Evolutionary conservation across 768 basidiomycete species (phyloP).

Genomic region (Lactarius pseudohatsudake): DNA sequence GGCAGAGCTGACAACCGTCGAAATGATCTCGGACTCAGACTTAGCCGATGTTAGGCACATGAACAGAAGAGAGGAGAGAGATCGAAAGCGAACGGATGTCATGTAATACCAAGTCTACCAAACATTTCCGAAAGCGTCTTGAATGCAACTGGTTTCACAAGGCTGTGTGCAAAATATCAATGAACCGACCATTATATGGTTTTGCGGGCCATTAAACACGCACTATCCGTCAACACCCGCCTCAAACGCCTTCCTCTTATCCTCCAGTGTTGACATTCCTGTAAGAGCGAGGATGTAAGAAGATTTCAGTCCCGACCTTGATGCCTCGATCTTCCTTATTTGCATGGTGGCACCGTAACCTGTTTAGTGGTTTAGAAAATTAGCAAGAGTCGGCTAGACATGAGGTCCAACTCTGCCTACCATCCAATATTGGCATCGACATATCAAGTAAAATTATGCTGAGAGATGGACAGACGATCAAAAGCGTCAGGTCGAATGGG

Average conservation of each 20-base stretch:
- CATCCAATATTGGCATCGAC: constrained; percentile 93
- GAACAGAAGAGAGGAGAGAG: background rate
- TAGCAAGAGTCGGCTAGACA: background rate
- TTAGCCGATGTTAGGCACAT: background rate
- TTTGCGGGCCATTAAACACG: constrained; percentile 37
- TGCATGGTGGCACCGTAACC: constrained; percentile 81
- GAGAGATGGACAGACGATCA: constrained; percentile 20
- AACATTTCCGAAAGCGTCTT: constrained; percentile 87
- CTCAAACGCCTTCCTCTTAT: constrained; percentile 87
- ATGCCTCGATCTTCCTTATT: constrained; percentile 73
- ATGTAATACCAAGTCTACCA: constrained; percentile 59
- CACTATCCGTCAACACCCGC: constrained; percentile 96
- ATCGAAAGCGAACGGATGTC: constrained; percentile 25
- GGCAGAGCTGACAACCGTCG: background rate
- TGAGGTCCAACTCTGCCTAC: constrained; percentile 38
- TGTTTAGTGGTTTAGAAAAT: constrained; percentile 33
- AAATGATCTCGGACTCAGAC: background rate
- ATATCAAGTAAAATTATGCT: constrained; percentile 87
- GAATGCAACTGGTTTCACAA: constrained; percentile 96
- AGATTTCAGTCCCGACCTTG: constrained; percentile 17
- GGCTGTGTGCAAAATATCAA: constrained; percentile 42
- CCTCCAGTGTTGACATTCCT: constrained; percentile 90
- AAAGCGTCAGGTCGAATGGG: background rate
- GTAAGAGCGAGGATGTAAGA: constrained; percentile 83
- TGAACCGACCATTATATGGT: background rate